Evolutionary conservation across 2,329 filamentous ascomycete species (phyloP).

Genomic region (Aspergillus proliferans): DNA sequence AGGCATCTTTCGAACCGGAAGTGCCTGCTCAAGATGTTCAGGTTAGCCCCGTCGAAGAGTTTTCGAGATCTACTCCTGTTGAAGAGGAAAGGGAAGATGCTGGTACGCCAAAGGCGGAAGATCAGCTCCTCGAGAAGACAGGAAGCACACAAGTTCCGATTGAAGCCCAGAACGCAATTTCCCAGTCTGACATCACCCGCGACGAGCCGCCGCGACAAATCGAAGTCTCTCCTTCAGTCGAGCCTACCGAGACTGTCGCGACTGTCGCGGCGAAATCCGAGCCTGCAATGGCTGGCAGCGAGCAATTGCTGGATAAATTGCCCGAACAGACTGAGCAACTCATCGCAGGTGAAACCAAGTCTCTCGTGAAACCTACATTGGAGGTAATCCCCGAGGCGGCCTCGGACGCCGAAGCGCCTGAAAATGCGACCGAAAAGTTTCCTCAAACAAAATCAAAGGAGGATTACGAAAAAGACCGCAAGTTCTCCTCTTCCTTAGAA

Average conservation of each 20-base stretch:
- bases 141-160: neutral
- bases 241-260: too few species aligned
- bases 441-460: too few species aligned
- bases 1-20: neutral
- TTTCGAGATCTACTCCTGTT: neutral
- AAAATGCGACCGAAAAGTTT: too few species aligned
- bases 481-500: too few species aligned
- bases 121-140: neutral
- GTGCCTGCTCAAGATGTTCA: neutral
- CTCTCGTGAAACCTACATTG: too few species aligned
- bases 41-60: neutral
- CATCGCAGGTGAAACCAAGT: neutral
- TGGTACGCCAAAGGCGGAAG: neutral
- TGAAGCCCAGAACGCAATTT: neutral
- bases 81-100: too few species aligned
- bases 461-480: too few species aligned
- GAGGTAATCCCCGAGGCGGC: too few species aligned
- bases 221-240: too few species aligned
- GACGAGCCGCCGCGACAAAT: neutral
- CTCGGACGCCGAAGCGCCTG: too few species aligned
- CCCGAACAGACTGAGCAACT: neutral
- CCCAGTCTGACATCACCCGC: neutral
- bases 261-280: too few species aligned
- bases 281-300: constrained; percentile 1
- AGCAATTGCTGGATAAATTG: neutral